Evolutionary conservation across 2,329 filamentous ascomycete genomes (phyloP).

Genomic region (Hymenoscyphus fraxineus): DNA sequence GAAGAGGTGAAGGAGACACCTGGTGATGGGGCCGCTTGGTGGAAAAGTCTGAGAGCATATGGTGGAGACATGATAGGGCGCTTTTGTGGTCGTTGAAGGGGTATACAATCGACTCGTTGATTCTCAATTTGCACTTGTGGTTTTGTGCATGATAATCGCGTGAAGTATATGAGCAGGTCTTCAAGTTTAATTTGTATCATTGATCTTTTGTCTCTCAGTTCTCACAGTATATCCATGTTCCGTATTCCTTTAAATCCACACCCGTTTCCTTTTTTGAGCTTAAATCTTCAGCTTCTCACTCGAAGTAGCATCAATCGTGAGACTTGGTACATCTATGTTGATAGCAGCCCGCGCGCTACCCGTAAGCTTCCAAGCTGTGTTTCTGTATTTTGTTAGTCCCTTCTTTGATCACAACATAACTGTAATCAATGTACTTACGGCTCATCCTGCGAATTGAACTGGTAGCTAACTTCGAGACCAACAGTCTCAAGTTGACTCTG

Average conservation of each 20-base stretch:
- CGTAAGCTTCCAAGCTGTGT: conserved; percentile 11
- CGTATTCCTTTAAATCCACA: too few relatives aligned
- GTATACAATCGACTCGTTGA: background rate
- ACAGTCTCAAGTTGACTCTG: too few relatives aligned
- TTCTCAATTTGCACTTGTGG: too few relatives aligned
- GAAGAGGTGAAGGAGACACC: background rate
- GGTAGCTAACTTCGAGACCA: conserved; percentile 6
- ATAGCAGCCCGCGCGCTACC: background rate
- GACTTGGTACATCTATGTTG: background rate
- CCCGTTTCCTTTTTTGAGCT: too few relatives aligned
- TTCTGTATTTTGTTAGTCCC: background rate
- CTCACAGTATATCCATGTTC: too few relatives aligned
- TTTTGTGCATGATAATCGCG: too few relatives aligned
- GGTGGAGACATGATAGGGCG: background rate
- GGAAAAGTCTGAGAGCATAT: background rate
- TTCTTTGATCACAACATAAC: background rate
- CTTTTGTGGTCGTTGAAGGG: background rate
- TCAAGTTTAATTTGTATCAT: too few relatives aligned
- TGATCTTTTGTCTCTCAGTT: too few relatives aligned
- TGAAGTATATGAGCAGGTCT: too few relatives aligned
- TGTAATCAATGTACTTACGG: background rate
- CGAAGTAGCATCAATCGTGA: too few relatives aligned
- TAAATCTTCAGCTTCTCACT: too few relatives aligned
- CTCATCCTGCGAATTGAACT: conserved; percentile 5
- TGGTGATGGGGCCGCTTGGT: background rate